Conservation (phyloP, 192 early-diverging fungal genomes). For the Pilobolus umbonatus region DNA sequence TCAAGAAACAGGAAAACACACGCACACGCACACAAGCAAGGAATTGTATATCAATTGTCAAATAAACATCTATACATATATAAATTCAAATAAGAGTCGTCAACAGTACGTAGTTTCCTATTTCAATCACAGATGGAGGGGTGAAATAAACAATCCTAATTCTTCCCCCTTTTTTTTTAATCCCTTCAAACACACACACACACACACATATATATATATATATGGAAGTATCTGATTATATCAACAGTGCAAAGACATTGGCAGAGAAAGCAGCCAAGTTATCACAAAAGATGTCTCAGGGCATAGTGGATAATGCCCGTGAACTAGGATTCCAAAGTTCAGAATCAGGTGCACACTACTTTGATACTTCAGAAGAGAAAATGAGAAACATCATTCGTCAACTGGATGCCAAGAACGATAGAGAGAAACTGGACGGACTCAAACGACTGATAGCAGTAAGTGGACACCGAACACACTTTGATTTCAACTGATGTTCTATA, state of each 20-base stretch:
- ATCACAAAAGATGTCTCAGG: conserved; percentile 73
- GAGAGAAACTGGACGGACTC: conserved; percentile 89
- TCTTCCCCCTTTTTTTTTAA: neutral
- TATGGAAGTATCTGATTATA: conserved; percentile 48
- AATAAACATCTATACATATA: too few relatives aligned
- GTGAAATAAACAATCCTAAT: too few relatives aligned
- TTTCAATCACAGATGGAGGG: too few relatives aligned
- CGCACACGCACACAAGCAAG: too few relatives aligned
- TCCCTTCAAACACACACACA: too few relatives aligned
- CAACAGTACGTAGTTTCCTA: too few relatives aligned
- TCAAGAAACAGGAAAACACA: too few relatives aligned
- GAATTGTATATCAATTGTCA: too few relatives aligned
- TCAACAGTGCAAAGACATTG: conserved; percentile 61
- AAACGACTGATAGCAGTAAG: conserved; percentile 85
- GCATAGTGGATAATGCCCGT: conserved; percentile 84
- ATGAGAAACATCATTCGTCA: conserved; percentile 69
- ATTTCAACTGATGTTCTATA: neutral
- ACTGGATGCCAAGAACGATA: conserved; percentile 78
- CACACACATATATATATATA: too few relatives aligned
- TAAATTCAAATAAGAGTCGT: too few relatives aligned
- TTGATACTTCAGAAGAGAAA: conserved; percentile 87
- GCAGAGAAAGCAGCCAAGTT: conserved; percentile 77
- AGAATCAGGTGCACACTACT: conserved; percentile 69
- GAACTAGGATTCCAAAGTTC: conserved; percentile 69
- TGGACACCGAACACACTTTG: neutral